Base-by-base conservation (phyloP, 1,284 basidiomycete species). In the Melampsora abietis-canadensis region DNA sequence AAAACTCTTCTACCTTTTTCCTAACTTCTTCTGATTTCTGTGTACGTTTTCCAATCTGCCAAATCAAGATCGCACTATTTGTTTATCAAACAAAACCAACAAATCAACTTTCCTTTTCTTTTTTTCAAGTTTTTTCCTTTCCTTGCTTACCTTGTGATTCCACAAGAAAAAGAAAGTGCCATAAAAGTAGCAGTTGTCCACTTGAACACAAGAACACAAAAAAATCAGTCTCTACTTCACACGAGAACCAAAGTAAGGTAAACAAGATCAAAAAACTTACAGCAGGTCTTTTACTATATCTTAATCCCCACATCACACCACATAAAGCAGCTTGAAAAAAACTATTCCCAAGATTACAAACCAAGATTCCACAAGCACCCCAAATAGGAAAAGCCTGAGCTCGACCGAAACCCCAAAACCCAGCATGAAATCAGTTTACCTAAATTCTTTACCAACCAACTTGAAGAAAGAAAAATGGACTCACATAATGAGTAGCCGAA, bases 281-380 rank as follows among this genome's bases (percentile, higher is more conserved):
- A 40, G 70, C 70, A 2, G 70, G 70, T 47, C 63, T 27, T 24
- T 47, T 27, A 61, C 46, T 47, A 62, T 72, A 67, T 6, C 62
- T 66, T 19, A 75, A 62, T 15, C 76, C 68, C 76, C 76, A 76
- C 76, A 76, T 76, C 31, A 64, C 57, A 24, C 47, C 62, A 44
- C 76, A 76, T 31, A 76, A 37, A 8, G 64, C 62, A 47, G 69
- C 68, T 60, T 76, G 76, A 27, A 76, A 76, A 40, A 76, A 15
- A 14, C 70, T 75, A 40, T 76, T 76, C 8, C 62, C 63, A 15
- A 74, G 27, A 24, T 74, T 74, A 15, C 63, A 57, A 19, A 60
- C 8, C 34, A 74, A 21, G n/a, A 74, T 74, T 19, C 46, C 30
- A 14, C 51, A 12, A 10, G 70, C 70, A n/a, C 51, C 31, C 30